Percentiles rank a stretch among this genome's conserved stretches.
Evolutionary conservation across 352 stramenopile genomes (phyloP).

Genomic region (Saprolegnia parasitica): DNA sequence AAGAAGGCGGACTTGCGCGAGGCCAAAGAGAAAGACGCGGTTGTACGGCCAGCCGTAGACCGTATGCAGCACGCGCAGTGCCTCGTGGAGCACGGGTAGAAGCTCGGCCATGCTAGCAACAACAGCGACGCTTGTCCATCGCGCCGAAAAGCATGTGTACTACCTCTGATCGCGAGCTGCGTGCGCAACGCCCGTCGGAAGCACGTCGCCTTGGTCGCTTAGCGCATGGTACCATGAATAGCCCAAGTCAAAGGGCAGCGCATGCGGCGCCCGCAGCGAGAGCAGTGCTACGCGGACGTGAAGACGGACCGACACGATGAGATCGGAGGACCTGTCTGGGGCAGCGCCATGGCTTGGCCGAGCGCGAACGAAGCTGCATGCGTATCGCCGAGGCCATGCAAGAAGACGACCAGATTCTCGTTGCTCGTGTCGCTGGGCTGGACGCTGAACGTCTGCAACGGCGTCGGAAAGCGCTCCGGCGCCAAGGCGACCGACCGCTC

Average conservation of each 20-base stretch:
- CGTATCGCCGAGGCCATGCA: conserved; percentile 28
- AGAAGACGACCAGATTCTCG: conserved; percentile 24
- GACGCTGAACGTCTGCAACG: conserved; percentile 3
- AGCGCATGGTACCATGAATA: conserved; percentile 22
- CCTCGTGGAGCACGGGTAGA: not conserved
- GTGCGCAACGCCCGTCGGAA: not conserved
- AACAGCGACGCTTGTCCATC: not conserved
- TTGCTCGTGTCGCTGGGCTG: conserved; percentile 20
- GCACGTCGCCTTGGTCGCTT: conserved; percentile 11
- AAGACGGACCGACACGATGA: not conserved
- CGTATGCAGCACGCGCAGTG: conserved; percentile 3
- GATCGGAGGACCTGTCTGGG: conserved; percentile 21
- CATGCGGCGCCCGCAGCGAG: conserved; percentile 18
- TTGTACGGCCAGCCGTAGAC: conserved; percentile 17
- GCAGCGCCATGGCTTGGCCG: conserved; percentile 21
- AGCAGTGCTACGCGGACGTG: not conserved
- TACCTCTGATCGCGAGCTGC: conserved; percentile 5
- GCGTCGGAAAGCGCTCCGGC: not conserved
- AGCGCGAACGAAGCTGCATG: conserved; percentile 15
- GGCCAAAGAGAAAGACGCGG: conserved; percentile 25
- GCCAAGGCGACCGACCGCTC: not conserved
- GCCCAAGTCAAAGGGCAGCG: conserved; percentile 25
- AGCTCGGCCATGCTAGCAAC: conserved; percentile 4
- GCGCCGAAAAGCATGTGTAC: not conserved
- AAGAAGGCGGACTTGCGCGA: conserved; percentile 11